Evolutionary conservation across 2,329 filamentous ascomycete species (phyloP), one percentile per base, ranked within the genome.

Genomic region (Nigrospora sphaerica): DNA sequence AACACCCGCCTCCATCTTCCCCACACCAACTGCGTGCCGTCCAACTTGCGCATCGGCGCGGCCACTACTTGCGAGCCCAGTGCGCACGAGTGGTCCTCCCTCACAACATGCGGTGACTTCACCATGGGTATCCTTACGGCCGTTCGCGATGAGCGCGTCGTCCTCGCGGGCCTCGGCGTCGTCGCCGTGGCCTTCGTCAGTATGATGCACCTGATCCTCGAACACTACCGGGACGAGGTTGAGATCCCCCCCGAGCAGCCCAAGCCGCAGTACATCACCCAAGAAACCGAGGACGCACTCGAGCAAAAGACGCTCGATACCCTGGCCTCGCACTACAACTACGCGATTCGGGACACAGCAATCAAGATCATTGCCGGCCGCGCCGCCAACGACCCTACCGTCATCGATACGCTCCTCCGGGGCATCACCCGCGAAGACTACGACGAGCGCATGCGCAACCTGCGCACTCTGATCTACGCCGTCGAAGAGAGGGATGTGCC

Each of bases 281-380:
- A 89, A 61, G 81, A 85, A 19, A 87, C 84, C 2, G 85, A 90
- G 58, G 85, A 89, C 58, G 78, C 84, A 2, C 71, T 90, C 37
- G 78, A 81, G 48, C 59, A 81, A 12, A 72, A 75, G 37, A 90
- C 86, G 0, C 70, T 91, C 11, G 72, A 81, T 44, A 85, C 80
- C 52, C 73, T 91, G 4, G 69, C 86, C 12, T 72, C 77, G 44
- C 86, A 86, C 61, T 85, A 85, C 49, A 92, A 83, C 62, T 83
- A 80, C 57, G 78, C 85, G 17, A 85, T 91, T 51, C 75, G 83
- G 53, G 83, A 87, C 49, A 83, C 85, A 47, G 80, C 83, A 12
- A 73, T 74, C 50, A 78, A 75, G 54, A 81, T 80, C 19, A 67
- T 80, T 5, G 76, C 71, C 56, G 75, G 79, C 48, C 66, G 74